Evolutionary conservation across 192 early-diverging fungal species (phyloP).

Genomic region (Dissophora ornata): DNA sequence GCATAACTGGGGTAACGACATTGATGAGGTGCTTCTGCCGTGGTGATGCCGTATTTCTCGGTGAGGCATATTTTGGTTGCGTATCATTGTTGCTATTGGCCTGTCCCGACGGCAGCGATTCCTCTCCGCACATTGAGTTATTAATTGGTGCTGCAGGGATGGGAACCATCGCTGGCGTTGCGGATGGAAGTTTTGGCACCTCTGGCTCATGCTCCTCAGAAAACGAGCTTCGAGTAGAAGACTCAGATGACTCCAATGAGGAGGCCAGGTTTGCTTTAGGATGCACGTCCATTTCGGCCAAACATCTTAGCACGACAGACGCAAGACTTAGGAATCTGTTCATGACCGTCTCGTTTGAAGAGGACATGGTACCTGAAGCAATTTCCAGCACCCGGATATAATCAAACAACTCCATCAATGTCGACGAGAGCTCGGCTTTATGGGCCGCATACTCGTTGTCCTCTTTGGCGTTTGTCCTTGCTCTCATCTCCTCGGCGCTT

Average conservation of each 20-base stretch:
- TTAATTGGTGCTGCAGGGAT: too few species aligned
- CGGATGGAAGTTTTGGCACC: not conserved
- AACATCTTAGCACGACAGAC: slow-evolving; percentile 13
- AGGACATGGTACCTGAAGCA: not conserved
- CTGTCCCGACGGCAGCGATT: too few species aligned
- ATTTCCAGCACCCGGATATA: slow-evolving; percentile 25
- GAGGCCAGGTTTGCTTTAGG: slow-evolving; percentile 16
- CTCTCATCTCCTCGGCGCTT: slow-evolving; percentile 35
- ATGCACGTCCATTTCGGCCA: slow-evolving; percentile 32
- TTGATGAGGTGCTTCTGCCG: not conserved
- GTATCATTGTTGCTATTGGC: not conserved
- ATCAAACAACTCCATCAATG: slow-evolving; percentile 18
- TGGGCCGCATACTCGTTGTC: slow-evolving; percentile 7
- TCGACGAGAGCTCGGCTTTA: slow-evolving; percentile 17
- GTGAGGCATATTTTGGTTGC: not conserved
- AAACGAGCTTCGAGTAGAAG: too few species aligned
- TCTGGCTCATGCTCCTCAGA: not conserved
- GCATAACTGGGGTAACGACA: not conserved
- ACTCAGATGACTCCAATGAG: too few species aligned
- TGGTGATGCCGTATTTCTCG: not conserved
- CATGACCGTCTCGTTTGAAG: slow-evolving; percentile 6
- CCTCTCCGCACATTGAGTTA: too few species aligned
- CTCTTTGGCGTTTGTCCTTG: slow-evolving; percentile 29
- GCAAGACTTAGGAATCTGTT: slow-evolving; percentile 22
- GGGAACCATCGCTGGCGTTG: too few species aligned